Percentiles rank a stretch among this genome's conserved stretches.
These are phyloP conservation scores for Abrus pulchellus DNA, from an alignment of 306 rosid genomes.

Conservation along the genomic window DNA sequence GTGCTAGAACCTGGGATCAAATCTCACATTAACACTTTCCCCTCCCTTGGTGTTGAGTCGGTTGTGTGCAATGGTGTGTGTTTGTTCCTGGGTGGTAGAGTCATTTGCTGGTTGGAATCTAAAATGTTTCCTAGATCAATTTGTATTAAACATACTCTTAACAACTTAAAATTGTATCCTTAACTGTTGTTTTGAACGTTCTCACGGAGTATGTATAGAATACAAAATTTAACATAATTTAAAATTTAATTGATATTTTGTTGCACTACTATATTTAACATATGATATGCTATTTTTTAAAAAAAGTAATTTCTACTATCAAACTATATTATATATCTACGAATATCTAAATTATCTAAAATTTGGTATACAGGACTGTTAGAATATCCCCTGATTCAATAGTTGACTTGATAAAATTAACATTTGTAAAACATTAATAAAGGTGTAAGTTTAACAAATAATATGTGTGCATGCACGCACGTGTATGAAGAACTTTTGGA, in stretches of 20 bases:
- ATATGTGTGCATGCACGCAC: not conserved
- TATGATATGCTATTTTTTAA: not conserved
- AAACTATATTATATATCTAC: not conserved
- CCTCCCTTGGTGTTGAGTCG: not conserved
- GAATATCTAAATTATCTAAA: not conserved
- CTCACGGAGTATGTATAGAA: no score
- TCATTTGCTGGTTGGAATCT: conserved; percentile 10
- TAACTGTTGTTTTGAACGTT: no score
- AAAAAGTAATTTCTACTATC: not conserved
- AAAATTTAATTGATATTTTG: not conserved
- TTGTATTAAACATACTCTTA: no score
- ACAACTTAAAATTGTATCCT: no score
- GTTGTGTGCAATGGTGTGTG: not conserved
- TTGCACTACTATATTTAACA: not conserved
- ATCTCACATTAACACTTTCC: not conserved
- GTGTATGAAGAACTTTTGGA: not conserved
- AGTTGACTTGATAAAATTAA: not conserved
- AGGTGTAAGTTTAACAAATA: not conserved
- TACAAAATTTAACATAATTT: not conserved
- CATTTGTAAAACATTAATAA: not conserved
- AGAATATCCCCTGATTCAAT: not conserved
- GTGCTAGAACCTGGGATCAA: not conserved
- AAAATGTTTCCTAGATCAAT: not conserved
- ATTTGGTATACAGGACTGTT: not conserved
- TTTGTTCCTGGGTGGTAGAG: not conserved